Base-by-base conservation (phyloP, 768 basidiomycete species). In the Lactarius vividus region DNA sequence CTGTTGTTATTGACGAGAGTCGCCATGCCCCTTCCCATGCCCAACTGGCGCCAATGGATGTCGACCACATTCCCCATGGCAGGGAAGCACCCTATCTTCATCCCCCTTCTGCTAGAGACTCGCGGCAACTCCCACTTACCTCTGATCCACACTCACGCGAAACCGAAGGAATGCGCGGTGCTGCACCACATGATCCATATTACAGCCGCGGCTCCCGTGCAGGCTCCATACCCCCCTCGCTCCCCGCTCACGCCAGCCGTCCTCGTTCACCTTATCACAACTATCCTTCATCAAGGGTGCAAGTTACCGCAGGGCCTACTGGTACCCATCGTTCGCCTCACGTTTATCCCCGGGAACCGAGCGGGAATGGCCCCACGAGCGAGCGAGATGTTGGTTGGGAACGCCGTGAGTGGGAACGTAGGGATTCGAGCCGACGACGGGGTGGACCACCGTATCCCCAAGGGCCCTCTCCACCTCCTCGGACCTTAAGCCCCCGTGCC, bases 31-130 rank as follows among this genome's bases (percentile, higher is more conserved):
- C 84, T 10, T 83, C 85, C 4, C 89, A 90, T 67, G 84, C 88
- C 0, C 88, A 84, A 2, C 79, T 94, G 28, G 91, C 91, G 6
- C 91, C 91, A 0, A 94, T 94, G 91, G 83, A 77, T n/a, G 73
- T 75, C 58, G 76, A 76, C 62, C 70, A 77, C 44, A 73, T 65
- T 29, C 74, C 74, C 64, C 84, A 83, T 64, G 70, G 70, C 44
- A 82, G 88, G 23, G 87, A 89, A 62, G 85, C 85, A 69, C 80
- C 82, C 31, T 77, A 76, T 61, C 64, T 70, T 4, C 72, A 73
- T 42, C 70, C 73, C 16, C 71, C 73, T 11, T 76, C 81, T n/a
- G 69, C 78, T 57, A 82, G 84, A 28, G 84, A 85, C 0, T 67
- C 84, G 82, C 67, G 82, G 75, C 59, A 88, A 53, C 77, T 89